A percentile compares a stretch with the other conserved stretches of the same genome.
Conservation (phyloP, 306 rosid species). For the Geum urbanum region DNA sequence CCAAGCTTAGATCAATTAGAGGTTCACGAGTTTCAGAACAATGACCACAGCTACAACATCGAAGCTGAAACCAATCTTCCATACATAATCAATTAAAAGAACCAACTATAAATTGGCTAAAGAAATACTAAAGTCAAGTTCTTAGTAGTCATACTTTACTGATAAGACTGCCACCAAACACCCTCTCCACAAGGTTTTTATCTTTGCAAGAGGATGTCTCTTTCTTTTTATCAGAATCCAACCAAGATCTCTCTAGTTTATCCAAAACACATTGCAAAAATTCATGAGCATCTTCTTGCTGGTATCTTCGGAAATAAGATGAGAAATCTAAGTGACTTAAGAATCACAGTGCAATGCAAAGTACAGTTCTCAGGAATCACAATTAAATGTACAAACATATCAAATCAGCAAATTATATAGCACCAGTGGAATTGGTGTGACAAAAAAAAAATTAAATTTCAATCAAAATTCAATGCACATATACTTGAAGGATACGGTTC, state of each 20-base stretch:
- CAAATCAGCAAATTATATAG: not conserved
- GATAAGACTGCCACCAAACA: constrained; percentile 74
- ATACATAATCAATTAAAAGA: not conserved
- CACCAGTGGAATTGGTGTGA: not conserved
- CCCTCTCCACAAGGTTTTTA: constrained; percentile 53
- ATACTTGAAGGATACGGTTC: constrained; percentile 59
- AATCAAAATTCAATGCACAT: not conserved
- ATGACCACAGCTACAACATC: constrained; percentile 65
- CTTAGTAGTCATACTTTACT: constrained; percentile 52
- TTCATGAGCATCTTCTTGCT: constrained; percentile 96
- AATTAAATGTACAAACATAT: not conserved
- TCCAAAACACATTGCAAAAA: constrained; percentile 81
- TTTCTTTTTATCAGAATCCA: constrained; percentile 29
- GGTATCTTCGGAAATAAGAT: constrained; percentile 51
- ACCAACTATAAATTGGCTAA: not conserved
- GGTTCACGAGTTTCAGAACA: constrained; percentile 70
- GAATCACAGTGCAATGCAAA: constrained; percentile 36
- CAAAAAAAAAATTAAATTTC: not conserved
- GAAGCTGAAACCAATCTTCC: constrained; percentile 52
- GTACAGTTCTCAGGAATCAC: not conserved
- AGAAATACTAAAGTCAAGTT: constrained; percentile 6
- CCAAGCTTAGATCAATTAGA: constrained; percentile 76
- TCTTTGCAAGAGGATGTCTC: constrained; percentile 22
- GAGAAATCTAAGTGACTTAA: constrained; percentile 51
- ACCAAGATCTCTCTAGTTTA: constrained; percentile 55